phyloP scores from a whole-genome alignment of 192 early-diverging fungal species.

The Rhizoclosmatium sp. region DNA sequence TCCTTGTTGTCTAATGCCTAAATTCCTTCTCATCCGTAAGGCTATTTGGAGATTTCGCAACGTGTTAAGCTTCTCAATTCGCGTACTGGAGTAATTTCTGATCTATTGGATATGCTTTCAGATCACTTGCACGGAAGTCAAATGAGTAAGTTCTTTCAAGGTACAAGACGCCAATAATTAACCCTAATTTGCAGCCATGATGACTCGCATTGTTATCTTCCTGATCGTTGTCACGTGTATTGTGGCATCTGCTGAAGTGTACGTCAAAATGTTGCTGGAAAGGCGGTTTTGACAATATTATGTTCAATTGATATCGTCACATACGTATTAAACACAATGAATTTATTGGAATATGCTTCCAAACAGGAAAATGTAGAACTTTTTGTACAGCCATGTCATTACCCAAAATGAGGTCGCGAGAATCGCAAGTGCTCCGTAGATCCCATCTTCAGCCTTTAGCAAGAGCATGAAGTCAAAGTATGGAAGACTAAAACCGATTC shows the following conservation, averaged over 20 bases:
- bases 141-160: constrained; percentile 49
- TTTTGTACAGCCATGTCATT: neutral
- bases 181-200: constrained; percentile 55
- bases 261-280: constrained; percentile 54
- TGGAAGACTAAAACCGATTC: neutral
- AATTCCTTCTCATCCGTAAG: neutral
- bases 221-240: constrained; percentile 75
- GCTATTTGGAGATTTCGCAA: constrained; percentile 72
- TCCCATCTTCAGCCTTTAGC: neutral
- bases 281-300: neutral
- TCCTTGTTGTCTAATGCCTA: constrained; percentile 24
- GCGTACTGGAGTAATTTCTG: constrained; percentile 84
- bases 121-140: constrained; percentile 92
- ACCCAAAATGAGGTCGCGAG: neutral
- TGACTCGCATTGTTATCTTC: constrained; percentile 96
- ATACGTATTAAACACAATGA: neutral
- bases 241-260: constrained; percentile 54
- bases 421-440: neutral
- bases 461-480: neutral
- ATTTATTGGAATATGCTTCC: constrained; percentile 1
- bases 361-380: neutral
- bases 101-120: constrained; percentile 94
- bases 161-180: too few species aligned
- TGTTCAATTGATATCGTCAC: too few species aligned
- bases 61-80: constrained; percentile 91